Evolutionary conservation across 441 rosid genomes (phyloP).

Genomic region (Flueggea neowawraea): DNA sequence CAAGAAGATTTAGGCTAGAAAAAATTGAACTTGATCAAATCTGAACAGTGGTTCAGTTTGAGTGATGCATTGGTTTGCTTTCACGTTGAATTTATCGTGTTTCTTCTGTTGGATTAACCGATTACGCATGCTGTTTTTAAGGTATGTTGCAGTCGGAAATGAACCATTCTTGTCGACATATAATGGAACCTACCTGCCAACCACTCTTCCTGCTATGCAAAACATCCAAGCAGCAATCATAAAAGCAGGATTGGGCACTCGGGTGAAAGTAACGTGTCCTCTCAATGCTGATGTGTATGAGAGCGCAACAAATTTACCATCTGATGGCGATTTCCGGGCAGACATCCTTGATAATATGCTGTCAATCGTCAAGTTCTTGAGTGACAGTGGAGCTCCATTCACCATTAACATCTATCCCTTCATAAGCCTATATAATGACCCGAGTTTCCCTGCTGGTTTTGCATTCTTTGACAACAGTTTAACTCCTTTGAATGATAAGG

Average conservation of each 20-base stretch:
- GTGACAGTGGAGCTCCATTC: slow-evolving; percentile 43
- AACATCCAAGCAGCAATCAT: slow-evolving; percentile 70
- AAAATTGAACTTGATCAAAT: too few species aligned
- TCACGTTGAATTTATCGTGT: background rate
- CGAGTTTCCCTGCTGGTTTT: slow-evolving; percentile 56
- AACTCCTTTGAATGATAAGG: slow-evolving; percentile 50
- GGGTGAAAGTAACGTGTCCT: slow-evolving; percentile 67
- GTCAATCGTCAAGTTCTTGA: slow-evolving; percentile 49
- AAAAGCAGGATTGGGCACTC: slow-evolving; percentile 58
- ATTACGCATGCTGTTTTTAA: slow-evolving; percentile 1
- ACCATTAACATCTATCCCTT: slow-evolving; percentile 78
- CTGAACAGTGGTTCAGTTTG: too few species aligned
- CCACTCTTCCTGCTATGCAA: slow-evolving; percentile 69
- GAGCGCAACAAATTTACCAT: slow-evolving; percentile 45
- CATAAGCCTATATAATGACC: slow-evolving; percentile 62
- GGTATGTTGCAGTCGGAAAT: slow-evolving; percentile 75
- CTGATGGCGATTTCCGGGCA: slow-evolving; percentile 55
- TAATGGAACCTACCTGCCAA: slow-evolving; percentile 36
- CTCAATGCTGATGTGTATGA: slow-evolving; percentile 69
- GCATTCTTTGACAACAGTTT: slow-evolving; percentile 61
- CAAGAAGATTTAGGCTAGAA: too few species aligned
- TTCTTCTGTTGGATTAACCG: background rate
- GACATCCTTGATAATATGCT: slow-evolving; percentile 57
- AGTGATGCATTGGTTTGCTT: too few species aligned
- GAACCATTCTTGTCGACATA: slow-evolving; percentile 64